These are phyloP conservation scores for Trametes pubescens DNA, from an alignment of 1,284 basidiomycete genomes.

Conservation along the genomic window DNA sequence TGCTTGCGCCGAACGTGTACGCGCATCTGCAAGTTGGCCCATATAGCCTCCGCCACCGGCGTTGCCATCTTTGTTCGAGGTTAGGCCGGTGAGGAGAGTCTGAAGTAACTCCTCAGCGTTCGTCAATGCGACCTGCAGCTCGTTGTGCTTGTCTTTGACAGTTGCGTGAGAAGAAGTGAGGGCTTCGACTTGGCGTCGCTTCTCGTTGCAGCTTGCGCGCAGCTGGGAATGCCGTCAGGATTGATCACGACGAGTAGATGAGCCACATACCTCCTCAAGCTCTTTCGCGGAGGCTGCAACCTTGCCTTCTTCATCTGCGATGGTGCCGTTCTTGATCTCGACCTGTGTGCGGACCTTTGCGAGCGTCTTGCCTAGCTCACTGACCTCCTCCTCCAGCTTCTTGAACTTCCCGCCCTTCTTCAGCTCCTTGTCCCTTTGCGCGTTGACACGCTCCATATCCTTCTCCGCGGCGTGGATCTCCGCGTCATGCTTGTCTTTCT, in stretches of 20 bases:
- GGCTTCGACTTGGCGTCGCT: slow-evolving; percentile 65
- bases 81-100: slow-evolving; percentile 92
- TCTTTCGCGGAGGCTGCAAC: slow-evolving; percentile 64
- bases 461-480: slow-evolving; percentile 62
- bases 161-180: slow-evolving; percentile 70
- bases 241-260: background rate
- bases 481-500: slow-evolving; percentile 57
- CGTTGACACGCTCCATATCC: slow-evolving; percentile 63
- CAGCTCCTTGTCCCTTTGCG: slow-evolving; percentile 71
- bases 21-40: slow-evolving; percentile 94
- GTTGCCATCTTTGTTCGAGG: slow-evolving; percentile 65
- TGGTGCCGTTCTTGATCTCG: slow-evolving; percentile 82
- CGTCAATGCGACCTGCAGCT: slow-evolving; percentile 68
- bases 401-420: slow-evolving; percentile 81
- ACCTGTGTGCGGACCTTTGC: slow-evolving; percentile 89
- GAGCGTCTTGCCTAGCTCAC: slow-evolving; percentile 84
- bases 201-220: slow-evolving; percentile 60
- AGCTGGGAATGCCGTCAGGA: slow-evolving; percentile 51
- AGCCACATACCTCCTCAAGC: slow-evolving; percentile 64
- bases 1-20: slow-evolving; percentile 78
- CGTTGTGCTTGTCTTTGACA: slow-evolving; percentile 79
- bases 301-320: slow-evolving; percentile 83
- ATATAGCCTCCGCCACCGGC: slow-evolving; percentile 90
- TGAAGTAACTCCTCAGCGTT: slow-evolving; percentile 95
- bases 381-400: slow-evolving; percentile 81